Evolutionary conservation across 169 alveolate species (phyloP).

Genomic region (Eimeria tenella): DNA sequence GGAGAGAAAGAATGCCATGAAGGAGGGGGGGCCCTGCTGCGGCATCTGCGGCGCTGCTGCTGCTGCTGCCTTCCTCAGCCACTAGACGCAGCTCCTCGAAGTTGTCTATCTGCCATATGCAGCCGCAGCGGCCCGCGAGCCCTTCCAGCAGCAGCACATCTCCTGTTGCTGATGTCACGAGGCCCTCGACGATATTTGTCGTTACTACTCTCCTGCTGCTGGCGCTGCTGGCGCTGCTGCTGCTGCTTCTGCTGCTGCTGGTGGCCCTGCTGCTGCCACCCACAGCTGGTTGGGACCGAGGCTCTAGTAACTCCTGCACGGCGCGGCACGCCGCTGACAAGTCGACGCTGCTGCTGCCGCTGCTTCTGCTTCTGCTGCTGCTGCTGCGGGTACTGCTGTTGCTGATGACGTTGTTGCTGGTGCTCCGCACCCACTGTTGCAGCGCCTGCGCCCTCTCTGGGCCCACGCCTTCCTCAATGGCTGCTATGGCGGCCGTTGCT

Average conservation of each 20-base stretch:
- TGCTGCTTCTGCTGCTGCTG: slow-evolving; percentile 35
- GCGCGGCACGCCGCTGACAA: slow-evolving; percentile 9
- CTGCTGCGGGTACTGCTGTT: not conserved
- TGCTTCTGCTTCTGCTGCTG: not conserved
- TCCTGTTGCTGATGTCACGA: slow-evolving; percentile 33
- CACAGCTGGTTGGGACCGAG: not conserved
- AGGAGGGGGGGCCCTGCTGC: slow-evolving; percentile 39
- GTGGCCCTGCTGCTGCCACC: not conserved
- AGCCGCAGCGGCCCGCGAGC: slow-evolving; percentile 76
- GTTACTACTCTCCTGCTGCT: slow-evolving; percentile 25
- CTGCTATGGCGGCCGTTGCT: not conserved
- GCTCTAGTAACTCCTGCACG: slow-evolving; percentile 12
- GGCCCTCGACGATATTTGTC: slow-evolving; percentile 18
- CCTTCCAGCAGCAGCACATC: slow-evolving; percentile 20
- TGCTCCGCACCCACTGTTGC: not conserved
- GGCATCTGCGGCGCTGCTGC: slow-evolving; percentile 47
- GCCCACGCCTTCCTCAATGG: not conserved
- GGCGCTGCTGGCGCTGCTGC: not conserved
- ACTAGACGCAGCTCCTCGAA: slow-evolving; percentile 57
- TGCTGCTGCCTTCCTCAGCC: slow-evolving; percentile 29
- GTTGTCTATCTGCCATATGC: slow-evolving; percentile 75
- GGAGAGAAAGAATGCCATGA: slow-evolving; percentile 48
- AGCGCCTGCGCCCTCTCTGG: not conserved
- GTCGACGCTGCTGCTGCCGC: slow-evolving; percentile 27
- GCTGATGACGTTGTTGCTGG: not conserved